A percentile compares a stretch with the other conserved stretches of the same genome.
These are phyloP conservation scores for Esteya vermicola DNA, from an alignment of 2,329 filamentous ascomycete species.

Conservation along the genomic window DNA sequence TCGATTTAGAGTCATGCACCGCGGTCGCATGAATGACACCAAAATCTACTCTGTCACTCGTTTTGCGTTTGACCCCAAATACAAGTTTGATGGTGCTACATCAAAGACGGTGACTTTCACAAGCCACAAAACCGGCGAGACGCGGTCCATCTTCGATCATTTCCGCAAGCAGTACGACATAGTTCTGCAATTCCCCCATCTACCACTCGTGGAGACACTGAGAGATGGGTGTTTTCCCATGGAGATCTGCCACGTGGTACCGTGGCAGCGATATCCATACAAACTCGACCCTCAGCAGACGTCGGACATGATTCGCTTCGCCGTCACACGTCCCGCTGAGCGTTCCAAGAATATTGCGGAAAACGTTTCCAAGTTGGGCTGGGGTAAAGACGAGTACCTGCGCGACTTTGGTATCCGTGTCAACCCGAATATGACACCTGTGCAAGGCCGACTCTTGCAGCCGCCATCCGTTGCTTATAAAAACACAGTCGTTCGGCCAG, in stretches of 20 bases:
- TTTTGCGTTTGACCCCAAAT: conserved; percentile 32
- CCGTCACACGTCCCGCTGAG: conserved; percentile 59
- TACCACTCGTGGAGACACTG: conserved; percentile 45
- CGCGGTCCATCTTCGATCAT: conserved; percentile 36
- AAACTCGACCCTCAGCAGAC: conserved; percentile 55
- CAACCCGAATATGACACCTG: conserved; percentile 45
- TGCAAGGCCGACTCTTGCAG: conserved; percentile 56
- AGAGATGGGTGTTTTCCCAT: conserved; percentile 44
- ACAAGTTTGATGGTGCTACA: conserved; percentile 29
- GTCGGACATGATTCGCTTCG: conserved; percentile 80
- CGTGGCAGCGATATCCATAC: conserved; percentile 46
- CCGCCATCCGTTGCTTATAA: conserved; percentile 60
- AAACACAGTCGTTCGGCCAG: conserved; percentile 42
- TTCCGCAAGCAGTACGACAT: conserved; percentile 41
- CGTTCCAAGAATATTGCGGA: conserved; percentile 56
- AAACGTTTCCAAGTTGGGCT: conserved; percentile 53
- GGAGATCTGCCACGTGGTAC: conserved; percentile 39
- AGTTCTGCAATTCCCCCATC: conserved; percentile 26
- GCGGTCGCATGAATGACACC: conserved; percentile 27
- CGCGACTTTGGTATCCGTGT: conserved; percentile 62
- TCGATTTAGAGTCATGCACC: conserved; percentile 41
- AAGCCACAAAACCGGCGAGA: conserved; percentile 29
- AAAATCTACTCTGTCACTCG: conserved; percentile 38
- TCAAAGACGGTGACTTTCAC: conserved; percentile 43
- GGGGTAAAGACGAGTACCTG: conserved; percentile 55